Evolutionary conservation across 2,329 filamentous ascomycete genomes (phyloP).

Genomic region (Beauveria varroae): DNA sequence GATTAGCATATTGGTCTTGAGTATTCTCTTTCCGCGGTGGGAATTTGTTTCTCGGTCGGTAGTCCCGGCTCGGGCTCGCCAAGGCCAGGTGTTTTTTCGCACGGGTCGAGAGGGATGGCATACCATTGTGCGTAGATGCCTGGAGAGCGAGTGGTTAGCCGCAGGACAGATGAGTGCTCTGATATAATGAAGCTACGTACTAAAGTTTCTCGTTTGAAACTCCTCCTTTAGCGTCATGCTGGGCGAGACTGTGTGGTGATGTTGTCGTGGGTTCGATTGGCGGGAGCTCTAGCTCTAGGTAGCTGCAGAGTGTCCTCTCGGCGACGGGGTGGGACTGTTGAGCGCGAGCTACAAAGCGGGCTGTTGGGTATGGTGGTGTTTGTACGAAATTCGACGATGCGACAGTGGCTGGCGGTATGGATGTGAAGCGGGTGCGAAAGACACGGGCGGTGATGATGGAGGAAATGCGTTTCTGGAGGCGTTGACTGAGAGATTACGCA

Average conservation of each 20-base stretch:
- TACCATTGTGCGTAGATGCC: slow-evolving; percentile 74
- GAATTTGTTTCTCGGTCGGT: not conserved
- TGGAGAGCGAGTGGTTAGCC: slow-evolving; percentile 32
- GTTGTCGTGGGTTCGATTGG: not conserved
- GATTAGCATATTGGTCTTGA: not conserved
- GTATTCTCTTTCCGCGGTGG: not conserved
- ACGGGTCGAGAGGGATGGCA: slow-evolving; percentile 23
- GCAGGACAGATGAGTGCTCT: not conserved
- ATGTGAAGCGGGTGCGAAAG: not conserved
- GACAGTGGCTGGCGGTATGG: not conserved
- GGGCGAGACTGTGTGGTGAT: slow-evolving; percentile 20
- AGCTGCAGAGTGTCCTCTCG: slow-evolving; percentile 6
- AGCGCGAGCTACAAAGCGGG: not conserved
- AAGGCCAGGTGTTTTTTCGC: not conserved
- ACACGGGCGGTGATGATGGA: not conserved
- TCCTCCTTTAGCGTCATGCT: slow-evolving; percentile 66
- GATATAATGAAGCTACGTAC: slow-evolving; percentile 37
- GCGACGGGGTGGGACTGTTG: not conserved
- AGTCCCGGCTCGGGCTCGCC: not conserved
- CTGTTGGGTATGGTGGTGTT: not conserved
- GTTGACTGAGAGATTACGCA: slow-evolving; percentile 13
- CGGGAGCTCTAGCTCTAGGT: not conserved
- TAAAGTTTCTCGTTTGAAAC: slow-evolving; percentile 67
- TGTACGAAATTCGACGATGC: not conserved
- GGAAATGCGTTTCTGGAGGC: not conserved